Evolutionary conservation across 306 rosid genomes (phyloP), one percentile per base, ranked within the genome.

Genomic region (Ormosia emarginata): DNA sequence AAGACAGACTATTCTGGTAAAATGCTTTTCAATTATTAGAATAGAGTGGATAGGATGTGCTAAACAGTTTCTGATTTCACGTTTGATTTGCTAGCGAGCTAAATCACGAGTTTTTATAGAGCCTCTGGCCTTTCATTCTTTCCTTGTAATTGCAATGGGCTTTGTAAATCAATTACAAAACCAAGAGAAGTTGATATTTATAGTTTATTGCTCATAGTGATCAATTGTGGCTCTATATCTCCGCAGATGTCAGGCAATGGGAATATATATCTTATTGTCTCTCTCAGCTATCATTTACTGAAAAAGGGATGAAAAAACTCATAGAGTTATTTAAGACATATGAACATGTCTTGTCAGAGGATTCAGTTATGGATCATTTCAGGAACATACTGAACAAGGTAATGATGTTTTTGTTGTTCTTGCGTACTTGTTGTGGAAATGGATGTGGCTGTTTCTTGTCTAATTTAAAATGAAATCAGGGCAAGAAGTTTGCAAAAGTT

Each of bases 221-320:
- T 82, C 56, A 55, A 61, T 43, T 71, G 32, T 81, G 46, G 43
- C 29, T 74, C 58, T 66, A 15, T 55, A 55, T 64, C 14, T 72
- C 17, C 87, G 88, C 94, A 95, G 99, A 91, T 77, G 70, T 85
- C 67, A 86, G 82, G 84, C 99, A 93, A 83, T 95, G 94, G 94
- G 92, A 93, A 67, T 81, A 88, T 67, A 92, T 95, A 75, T 90
- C 99, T 77, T 95, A 93, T 81, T 95, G 99, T 86, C 98, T 95
- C 36, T 93, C 99, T 80, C 98, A 93, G 94, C 90, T 95, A 80
- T 78, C 97, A 46, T 95, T 90, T 87, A 95, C 97, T 13, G 99
- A 95, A 79, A 95, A 89, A 78, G 99, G 99, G 85, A 85, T 95
- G 85, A 95, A 90, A 87, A 95, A 90, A 74, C 93, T 95, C 58